Conservation (phyloP, 495 filamentous ascomycete species). For the Sordaria brevicollis region DNA sequence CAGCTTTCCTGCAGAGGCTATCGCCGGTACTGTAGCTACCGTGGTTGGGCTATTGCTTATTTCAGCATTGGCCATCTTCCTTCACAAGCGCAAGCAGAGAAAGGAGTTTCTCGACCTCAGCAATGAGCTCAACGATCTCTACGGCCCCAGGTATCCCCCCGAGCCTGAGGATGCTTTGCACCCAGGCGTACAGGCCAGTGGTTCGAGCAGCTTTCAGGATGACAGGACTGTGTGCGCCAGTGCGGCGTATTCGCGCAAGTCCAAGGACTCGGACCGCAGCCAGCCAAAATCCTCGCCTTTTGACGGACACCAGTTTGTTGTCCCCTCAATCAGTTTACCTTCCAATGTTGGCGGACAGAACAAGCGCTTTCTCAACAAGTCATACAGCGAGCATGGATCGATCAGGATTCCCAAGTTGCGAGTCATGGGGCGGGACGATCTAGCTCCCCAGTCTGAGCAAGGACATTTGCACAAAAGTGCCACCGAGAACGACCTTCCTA, state of each 20-base stretch:
- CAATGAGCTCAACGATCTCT: conserved; percentile 1
- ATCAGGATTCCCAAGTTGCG: background rate
- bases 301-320: background rate
- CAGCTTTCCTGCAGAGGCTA: conserved; percentile 4
- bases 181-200: background rate
- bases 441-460: background rate
- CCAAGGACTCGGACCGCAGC: background rate
- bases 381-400: background rate
- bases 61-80: background rate
- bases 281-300: background rate
- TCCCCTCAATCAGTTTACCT: background rate
- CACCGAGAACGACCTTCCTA: background rate
- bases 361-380: too few species aligned
- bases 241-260: background rate
- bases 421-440: background rate
- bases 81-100: background rate
- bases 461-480: background rate
- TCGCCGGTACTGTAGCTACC: conserved; percentile 8
- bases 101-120: background rate
- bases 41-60: background rate
- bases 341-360: too few species aligned
- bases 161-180: background rate
- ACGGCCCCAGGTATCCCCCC: background rate
- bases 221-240: background rate
- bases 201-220: background rate